Conservation (phyloP, 345 rosid genomes). For the Bretschneidera sinensis region DNA sequence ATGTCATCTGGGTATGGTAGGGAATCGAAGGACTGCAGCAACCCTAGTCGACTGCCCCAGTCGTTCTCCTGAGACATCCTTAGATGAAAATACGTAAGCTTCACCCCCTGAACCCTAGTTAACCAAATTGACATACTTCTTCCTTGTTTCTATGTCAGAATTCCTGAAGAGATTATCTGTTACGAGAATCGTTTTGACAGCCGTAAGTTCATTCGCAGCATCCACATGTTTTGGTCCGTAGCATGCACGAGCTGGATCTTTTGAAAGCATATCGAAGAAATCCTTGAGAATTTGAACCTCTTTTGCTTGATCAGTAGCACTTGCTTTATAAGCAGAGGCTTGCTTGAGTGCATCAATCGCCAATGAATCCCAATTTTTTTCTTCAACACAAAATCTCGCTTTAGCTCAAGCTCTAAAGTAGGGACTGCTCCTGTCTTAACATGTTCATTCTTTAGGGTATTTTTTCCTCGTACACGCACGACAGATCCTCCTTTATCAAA, state of each 20-base stretch:
- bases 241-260: slow-evolving; percentile 84
- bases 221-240: slow-evolving; percentile 97
- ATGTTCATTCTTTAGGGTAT: too few relatives aligned
- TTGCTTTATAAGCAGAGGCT: too few relatives aligned
- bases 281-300: slow-evolving; percentile 88
- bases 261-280: slow-evolving; percentile 86
- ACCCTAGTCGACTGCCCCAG: slow-evolving; percentile 75
- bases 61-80: slow-evolving; percentile 96
- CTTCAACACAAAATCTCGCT: too few relatives aligned
- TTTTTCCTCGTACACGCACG: too few relatives aligned
- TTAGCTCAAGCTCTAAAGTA: too few relatives aligned
- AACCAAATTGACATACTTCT: slow-evolving; percentile 67
- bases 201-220: slow-evolving; percentile 91
- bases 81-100: slow-evolving; percentile 75
- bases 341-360: slow-evolving; percentile 72
- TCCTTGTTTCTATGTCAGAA: slow-evolving; percentile 55
- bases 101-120: slow-evolving; percentile 68
- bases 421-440: too few relatives aligned
- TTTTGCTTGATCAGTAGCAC: too few relatives aligned
- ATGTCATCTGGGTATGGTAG: slow-evolving; percentile 94
- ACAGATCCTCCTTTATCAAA: too few relatives aligned
- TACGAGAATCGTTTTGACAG: slow-evolving; percentile 87
- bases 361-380: slow-evolving; percentile 78
- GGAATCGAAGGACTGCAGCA: slow-evolving; percentile 92
- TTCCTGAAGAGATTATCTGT: slow-evolving; percentile 96